These are phyloP conservation scores for Ophiosphaerella korrae DNA, from an alignment of 2,329 filamentous ascomycete species.

Conservation along the genomic window DNA sequence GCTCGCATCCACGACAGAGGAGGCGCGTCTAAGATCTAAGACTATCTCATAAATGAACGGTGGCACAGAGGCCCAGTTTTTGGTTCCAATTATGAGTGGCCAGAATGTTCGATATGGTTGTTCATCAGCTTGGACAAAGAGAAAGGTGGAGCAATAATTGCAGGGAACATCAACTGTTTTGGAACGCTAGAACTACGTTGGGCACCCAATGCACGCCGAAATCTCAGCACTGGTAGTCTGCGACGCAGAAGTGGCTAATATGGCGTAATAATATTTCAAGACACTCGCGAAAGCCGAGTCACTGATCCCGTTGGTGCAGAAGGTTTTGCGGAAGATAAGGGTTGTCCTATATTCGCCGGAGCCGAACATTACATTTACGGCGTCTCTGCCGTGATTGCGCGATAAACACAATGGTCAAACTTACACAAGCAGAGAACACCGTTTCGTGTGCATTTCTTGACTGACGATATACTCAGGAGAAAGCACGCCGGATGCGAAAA, in stretches of 20 bases:
- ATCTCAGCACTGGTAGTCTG: constrained; percentile 18
- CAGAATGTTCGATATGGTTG: constrained; percentile 38
- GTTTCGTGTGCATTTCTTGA: constrained; percentile 13
- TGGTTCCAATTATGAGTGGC: constrained; percentile 27
- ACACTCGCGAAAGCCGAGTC: constrained; percentile 14
- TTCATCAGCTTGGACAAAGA: constrained; percentile 34
- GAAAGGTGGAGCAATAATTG: constrained; percentile 25
- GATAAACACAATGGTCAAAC: constrained; percentile 1
- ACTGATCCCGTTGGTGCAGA: constrained; percentile 17
- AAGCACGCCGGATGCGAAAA: constrained; percentile 18
- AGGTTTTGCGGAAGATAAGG: constrained; percentile 6
- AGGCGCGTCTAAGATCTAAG: constrained; percentile 17
- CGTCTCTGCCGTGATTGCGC: constrained; percentile 10
- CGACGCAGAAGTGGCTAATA: constrained; percentile 34
- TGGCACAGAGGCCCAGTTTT: constrained; percentile 28
- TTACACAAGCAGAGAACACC: neutral
- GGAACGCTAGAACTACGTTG: constrained; percentile 26
- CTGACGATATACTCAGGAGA: constrained; percentile 29
- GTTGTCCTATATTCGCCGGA: constrained; percentile 16
- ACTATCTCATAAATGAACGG: constrained; percentile 19
- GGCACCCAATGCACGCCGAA: constrained; percentile 20
- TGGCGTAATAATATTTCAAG: constrained; percentile 25
- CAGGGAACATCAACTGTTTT: constrained; percentile 23
- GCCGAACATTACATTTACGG: neutral
- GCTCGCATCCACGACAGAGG: constrained; percentile 16